A percentile compares a stretch with the other conserved stretches of the same genome.
Evolutionary conservation across 2,329 filamentous ascomycete species (phyloP).

Genomic region (Thelonectria discophora): DNA sequence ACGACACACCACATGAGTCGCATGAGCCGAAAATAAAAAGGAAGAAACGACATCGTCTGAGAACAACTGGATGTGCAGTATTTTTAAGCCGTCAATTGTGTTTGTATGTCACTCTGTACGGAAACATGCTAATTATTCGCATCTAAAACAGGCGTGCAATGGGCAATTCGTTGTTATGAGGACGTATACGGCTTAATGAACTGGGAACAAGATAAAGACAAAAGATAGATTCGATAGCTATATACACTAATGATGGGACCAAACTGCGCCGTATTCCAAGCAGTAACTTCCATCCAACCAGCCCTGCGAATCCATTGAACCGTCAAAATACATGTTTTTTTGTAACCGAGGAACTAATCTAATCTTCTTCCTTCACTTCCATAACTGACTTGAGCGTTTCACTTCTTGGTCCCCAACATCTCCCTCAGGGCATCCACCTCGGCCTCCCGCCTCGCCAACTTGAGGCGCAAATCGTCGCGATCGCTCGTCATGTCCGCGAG

Average conservation of each 20-base stretch:
- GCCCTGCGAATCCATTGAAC: conserved; percentile 1
- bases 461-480: conserved; percentile 69
- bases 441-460: conserved; percentile 70
- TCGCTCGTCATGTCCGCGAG: conserved; percentile 68
- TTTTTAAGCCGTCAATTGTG: too few relatives aligned
- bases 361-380: neutral
- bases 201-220: neutral
- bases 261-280: neutral
- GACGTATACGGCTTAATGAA: too few relatives aligned
- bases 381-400: conserved; percentile 2
- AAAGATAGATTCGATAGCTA: conserved; percentile 5
- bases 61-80: neutral
- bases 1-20: conserved; percentile 39
- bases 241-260: neutral
- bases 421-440: conserved; percentile 69
- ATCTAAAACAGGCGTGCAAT: neutral
- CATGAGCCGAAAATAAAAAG: conserved; percentile 26
- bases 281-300: neutral
- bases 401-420: conserved; percentile 51
- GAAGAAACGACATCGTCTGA: conserved; percentile 32
- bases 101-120: too few relatives aligned
- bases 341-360: too few relatives aligned
- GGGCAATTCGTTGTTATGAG: neutral
- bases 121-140: neutral
- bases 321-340: neutral